These are phyloP conservation scores for Cudoniella acicularis DNA, from an alignment of 495 filamentous ascomycete species.

Conservation along the genomic window DNA sequence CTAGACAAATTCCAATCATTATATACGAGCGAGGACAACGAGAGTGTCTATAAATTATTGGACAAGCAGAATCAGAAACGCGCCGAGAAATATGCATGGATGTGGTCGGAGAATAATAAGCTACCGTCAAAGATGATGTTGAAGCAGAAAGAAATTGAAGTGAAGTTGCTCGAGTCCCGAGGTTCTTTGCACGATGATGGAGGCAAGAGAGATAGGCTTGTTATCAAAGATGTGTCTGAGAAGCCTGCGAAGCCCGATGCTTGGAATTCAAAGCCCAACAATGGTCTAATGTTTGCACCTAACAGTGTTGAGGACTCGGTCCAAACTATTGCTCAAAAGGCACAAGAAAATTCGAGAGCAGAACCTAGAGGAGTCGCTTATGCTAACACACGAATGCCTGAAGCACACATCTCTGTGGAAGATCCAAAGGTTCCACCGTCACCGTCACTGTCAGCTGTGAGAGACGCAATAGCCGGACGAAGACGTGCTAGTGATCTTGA, in stretches of 20 bases:
- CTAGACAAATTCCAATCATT: conserved; percentile 82
- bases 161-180: conserved; percentile 51
- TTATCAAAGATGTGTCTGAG: conserved; percentile 59
- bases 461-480: conserved; percentile 80
- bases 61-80: conserved; percentile 87
- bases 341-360: conserved; percentile 67
- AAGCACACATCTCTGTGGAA: conserved; percentile 25
- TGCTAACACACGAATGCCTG: conserved; percentile 73
- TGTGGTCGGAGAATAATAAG: conserved; percentile 79
- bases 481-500: conserved; percentile 63
- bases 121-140: conserved; percentile 82
- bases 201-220: conserved; percentile 48
- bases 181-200: conserved; percentile 44
- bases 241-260: conserved; percentile 75
- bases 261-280: conserved; percentile 71
- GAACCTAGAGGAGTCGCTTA: conserved; percentile 75
- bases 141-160: conserved; percentile 68
- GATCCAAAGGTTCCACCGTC: conserved; percentile 54
- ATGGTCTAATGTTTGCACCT: conserved; percentile 85
- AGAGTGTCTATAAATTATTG: conserved; percentile 86
- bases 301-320: conserved; percentile 64
- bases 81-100: conserved; percentile 78
- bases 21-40: conserved; percentile 96
- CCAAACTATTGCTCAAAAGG: conserved; percentile 62
- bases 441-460: conserved; percentile 79